Conservation (phyloP, 2,329 filamentous ascomycete genomes). For the Fusarium sacchari region DNA sequence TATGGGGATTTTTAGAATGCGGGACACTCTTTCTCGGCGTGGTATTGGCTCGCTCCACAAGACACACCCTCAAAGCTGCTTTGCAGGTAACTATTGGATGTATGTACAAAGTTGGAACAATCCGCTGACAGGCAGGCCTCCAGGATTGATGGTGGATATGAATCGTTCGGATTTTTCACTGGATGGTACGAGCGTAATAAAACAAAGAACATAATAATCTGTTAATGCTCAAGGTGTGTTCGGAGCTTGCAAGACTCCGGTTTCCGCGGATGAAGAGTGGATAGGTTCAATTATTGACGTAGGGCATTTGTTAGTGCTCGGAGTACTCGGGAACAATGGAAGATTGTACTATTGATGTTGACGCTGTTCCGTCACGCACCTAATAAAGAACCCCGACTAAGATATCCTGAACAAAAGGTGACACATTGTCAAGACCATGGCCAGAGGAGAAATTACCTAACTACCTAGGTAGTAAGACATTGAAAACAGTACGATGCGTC, state of each 20-base stretch:
- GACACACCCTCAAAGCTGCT: slow-evolving; percentile 19
- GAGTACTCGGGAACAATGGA: slow-evolving; percentile 31
- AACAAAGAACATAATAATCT: slow-evolving; percentile 1
- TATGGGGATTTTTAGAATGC: slow-evolving; percentile 35
- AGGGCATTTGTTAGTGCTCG: slow-evolving; percentile 35
- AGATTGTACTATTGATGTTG: background rate
- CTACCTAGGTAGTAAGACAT: no score
- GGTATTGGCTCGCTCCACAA: slow-evolving; percentile 31
- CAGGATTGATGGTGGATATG: background rate
- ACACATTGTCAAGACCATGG: background rate
- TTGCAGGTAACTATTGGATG: no score
- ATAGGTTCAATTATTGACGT: slow-evolving; percentile 23
- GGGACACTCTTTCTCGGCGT: slow-evolving; percentile 35
- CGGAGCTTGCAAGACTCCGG: slow-evolving; percentile 33
- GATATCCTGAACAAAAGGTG: background rate
- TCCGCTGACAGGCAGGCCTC: slow-evolving; percentile 7
- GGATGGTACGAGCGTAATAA: slow-evolving; percentile 23
- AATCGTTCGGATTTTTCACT: slow-evolving; percentile 10
- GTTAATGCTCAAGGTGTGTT: slow-evolving; percentile 28
- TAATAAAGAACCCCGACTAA: background rate
- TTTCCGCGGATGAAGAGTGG: slow-evolving; percentile 30
- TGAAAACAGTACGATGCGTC: background rate
- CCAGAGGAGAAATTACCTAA: background rate
- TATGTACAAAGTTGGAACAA: background rate
- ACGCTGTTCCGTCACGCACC: background rate